phyloP scores from a whole-genome alignment of 208 protist species.

The Acanthamoeba triangularis region DNA sequence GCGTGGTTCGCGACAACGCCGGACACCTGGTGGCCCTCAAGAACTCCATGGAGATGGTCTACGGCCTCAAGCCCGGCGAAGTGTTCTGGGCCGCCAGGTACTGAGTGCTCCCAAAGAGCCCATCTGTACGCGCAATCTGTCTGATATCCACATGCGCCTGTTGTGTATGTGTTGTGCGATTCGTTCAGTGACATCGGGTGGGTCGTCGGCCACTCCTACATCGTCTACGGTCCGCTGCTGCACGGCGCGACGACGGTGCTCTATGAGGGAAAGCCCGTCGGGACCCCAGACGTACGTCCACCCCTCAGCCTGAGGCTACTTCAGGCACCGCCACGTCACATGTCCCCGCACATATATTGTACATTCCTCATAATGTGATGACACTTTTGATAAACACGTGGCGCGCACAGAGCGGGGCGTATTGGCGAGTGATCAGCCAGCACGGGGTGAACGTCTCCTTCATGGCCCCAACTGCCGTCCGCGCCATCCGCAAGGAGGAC shows the following conservation, averaged over 20 bases:
- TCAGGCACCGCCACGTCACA: too few species aligned
- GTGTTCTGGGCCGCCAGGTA: conserved; percentile 29
- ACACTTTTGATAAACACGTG: too few species aligned
- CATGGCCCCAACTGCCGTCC: conserved; percentile 82
- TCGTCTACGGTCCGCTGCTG: conserved; percentile 85
- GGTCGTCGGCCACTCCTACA: conserved; percentile 87
- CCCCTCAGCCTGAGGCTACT: background rate
- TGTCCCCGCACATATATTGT: too few species aligned
- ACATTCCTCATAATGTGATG: background rate
- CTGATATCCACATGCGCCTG: too few species aligned
- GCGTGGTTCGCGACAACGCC: conserved; percentile 53
- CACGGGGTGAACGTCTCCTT: conserved; percentile 82
- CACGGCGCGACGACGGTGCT: conserved; percentile 80
- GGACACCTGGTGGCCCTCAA: conserved; percentile 35
- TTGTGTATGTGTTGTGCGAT: too few species aligned
- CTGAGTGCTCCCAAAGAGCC: background rate
- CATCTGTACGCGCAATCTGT: too few species aligned
- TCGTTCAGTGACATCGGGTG: conserved; percentile 76
- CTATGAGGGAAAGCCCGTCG: conserved; percentile 87
- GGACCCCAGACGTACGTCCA: conserved; percentile 80
- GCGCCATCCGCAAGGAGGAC: conserved; percentile 61
- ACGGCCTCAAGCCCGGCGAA: conserved; percentile 14
- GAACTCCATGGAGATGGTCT: conserved; percentile 31
- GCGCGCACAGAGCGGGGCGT: conserved; percentile 50
- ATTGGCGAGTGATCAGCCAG: conserved; percentile 84